Evolutionary conservation across 345 rosid genomes (phyloP), one percentile per base, ranked within the genome.

Genomic region (Passiflora organensis): DNA sequence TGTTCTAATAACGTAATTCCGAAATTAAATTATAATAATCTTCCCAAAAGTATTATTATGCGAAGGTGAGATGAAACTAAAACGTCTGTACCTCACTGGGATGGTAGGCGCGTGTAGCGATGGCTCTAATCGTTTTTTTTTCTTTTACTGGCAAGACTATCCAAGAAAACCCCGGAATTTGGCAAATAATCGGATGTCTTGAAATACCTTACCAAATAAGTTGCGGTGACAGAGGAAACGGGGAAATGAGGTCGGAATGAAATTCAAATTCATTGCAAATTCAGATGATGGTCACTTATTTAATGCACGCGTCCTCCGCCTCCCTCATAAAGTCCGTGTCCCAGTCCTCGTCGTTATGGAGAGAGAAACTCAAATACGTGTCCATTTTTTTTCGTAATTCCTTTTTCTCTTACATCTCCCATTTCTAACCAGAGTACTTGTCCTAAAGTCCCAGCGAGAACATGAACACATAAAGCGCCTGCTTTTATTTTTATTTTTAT

Each of bases 201-300:
- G n/a, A 45, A 56, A 51, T 52, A 44, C 6, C 13, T 58, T 58
- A 60, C 73, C 39, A 54, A 63, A 69, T 69, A 63, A 46, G 73
- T 22, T 63, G 73, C 73, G 73, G 64, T 47, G 68, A 58, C 59
- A 48, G 24, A 20, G 73, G n/a, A n/a, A n/a, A n/a, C n/a, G n/a
- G 69, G 16, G 43, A 24, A 71, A 86, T 83, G 80, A 80, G 69
- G 98, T 82, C 96, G 96, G 95, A 82, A 88, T 82, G 73, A 81
- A 69, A 77, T 78, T 64, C 79, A 77, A 67, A 70, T 78, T 37
- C 28, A 13, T 18, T 3, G 14, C 52, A 58, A 54, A 58, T 28
- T 28, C 34, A 28, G 34, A 28, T 37, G 17, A n/a, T 6, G 24
- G 32, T 48, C 43, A 37, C 21, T 43, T 22, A 55, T n/a, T n/a